Base-by-base conservation (phyloP, 805 yeast species). In the Yarrowia deformans region DNA sequence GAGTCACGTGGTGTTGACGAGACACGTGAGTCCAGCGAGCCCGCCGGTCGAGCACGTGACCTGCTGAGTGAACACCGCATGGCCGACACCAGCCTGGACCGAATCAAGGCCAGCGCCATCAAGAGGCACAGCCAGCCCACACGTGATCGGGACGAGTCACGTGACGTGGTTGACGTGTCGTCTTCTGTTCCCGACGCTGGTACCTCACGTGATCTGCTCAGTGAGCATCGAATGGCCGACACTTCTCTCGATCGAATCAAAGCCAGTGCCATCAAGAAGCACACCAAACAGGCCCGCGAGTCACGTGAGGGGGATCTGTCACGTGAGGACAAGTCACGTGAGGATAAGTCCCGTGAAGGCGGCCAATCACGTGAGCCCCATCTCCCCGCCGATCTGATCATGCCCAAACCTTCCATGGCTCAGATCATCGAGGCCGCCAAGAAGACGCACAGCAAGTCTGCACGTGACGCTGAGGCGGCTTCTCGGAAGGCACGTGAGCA, bases 321-420 rank as follows among this genome's bases (percentile, higher is more conserved):
- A 14, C 49, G 49, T 45, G 32, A 45, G 6, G 12, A 32, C 13
- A 23, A 49, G 39, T 23, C 39, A 12, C 42, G 29, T 34, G 37
- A 34, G 6, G 37, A 34, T 13, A 35, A n/a, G 32, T 9, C 55
- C n/a, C 56, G 56, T 52, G 42, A 34, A 29, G 29, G 29, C 29
- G 29, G 29, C 29, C 29, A 23, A 4, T 9, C 55, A 50, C 56
- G 56, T 52, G 42, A 34, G 29, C 29, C 40, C 3, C 60, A 19
- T 14, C 35, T 48, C 14, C 56, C 56, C 12, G 16, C 58, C n/a
- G 43, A 52, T 12, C n/a, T 52, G n/a, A 18, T 18, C 29, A 52
- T 52, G 58, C 58, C 58, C 42, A 37, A 52, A 43, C 35, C 58
- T 35, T 52, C 58, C 32, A 52, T 52, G 58, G 58, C 58, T 13